Percentiles rank a stretch among this genome's conserved stretches.
Conservation (phyloP, 2,329 filamentous ascomycete species). For the Thelonectria discophora region DNA sequence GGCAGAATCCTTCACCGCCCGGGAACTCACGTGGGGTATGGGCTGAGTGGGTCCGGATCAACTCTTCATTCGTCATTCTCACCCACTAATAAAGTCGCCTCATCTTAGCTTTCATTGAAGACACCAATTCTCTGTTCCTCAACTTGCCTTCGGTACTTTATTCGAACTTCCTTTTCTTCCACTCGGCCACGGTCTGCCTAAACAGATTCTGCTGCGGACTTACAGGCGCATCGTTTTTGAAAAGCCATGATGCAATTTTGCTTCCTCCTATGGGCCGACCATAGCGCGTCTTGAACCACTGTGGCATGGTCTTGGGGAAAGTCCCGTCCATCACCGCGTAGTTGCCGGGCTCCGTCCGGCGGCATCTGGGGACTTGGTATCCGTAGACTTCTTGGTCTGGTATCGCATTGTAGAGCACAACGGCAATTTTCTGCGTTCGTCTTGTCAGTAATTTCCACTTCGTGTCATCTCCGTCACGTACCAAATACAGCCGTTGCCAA, state of each 20-base stretch:
- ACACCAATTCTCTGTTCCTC: too few species aligned
- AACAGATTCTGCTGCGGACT: too few species aligned
- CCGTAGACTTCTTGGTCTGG: background rate
- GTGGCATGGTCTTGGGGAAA: background rate
- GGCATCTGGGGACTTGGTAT: too few species aligned
- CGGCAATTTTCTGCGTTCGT: background rate
- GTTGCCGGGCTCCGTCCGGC: too few species aligned
- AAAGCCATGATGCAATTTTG: background rate
- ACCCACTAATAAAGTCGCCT: too few species aligned
- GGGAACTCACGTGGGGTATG: conserved; percentile 37
- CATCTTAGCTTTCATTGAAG: too few species aligned
- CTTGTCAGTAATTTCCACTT: background rate
- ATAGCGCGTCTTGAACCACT: conserved; percentile 5
- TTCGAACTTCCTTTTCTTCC: too few species aligned
- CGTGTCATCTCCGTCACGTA: background rate
- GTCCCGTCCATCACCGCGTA: too few species aligned
- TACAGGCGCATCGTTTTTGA: background rate
- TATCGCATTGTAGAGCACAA: background rate
- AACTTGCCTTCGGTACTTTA: too few species aligned
- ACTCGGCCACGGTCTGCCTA: too few species aligned
- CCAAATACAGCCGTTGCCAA: background rate
- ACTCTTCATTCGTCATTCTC: too few species aligned
- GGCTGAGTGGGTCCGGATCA: background rate
- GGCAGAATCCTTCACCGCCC: conserved; percentile 45
- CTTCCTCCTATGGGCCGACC: background rate